Base-by-base conservation (phyloP, 2,329 filamentous ascomycete species). In the Gaeumannomyces tritici region DNA sequence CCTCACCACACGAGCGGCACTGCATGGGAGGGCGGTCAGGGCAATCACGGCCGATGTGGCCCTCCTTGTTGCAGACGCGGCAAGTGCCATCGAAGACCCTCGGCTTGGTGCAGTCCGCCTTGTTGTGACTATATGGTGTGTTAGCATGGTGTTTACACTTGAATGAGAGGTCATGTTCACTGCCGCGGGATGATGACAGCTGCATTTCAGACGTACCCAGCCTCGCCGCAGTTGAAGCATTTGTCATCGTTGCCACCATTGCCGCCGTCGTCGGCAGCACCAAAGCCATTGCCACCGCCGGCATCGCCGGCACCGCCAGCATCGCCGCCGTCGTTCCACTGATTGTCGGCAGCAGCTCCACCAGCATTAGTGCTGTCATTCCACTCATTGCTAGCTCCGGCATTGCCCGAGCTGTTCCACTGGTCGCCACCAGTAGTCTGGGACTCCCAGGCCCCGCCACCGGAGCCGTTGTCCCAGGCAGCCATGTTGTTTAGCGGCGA, bases 201-300 rank as follows among this genome's bases (percentile, higher is more conserved):
- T 12, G 33, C 18, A 35, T 35, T 35, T 12, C 26, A 33, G 18
- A 69, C 74, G 67, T 71, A 78, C 78, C 78, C 82, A 35, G 74
- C 67, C 67, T 86, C 73, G 61, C 83, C 82, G 65, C 84, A 88
- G 72, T 86, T 87, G 78, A 74, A 86, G 75, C 84, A 87, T 57
- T 76, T 77, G 27, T 79, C 76, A 70, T 76, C 69, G 73, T 71
- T 74, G 35, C 66, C 72, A 31, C 65, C 71, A 63, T 64, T 63
- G 18, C 59, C 65, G 27, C 57, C 64, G 21, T 58, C 61, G 54
- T 55, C 62, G 31, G 58, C 63, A 8, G 35, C 47, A 24, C 60
- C 63, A 47, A 61, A 66, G 62, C 58, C 57, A 35, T 62, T 67
- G 55, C 63, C 64, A 57, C 47, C 65, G 57, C 65, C 60, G 28